phyloP scores from a whole-genome alignment of 495 filamentous ascomycete genomes.

The Penicillium cosmopolitanum region DNA sequence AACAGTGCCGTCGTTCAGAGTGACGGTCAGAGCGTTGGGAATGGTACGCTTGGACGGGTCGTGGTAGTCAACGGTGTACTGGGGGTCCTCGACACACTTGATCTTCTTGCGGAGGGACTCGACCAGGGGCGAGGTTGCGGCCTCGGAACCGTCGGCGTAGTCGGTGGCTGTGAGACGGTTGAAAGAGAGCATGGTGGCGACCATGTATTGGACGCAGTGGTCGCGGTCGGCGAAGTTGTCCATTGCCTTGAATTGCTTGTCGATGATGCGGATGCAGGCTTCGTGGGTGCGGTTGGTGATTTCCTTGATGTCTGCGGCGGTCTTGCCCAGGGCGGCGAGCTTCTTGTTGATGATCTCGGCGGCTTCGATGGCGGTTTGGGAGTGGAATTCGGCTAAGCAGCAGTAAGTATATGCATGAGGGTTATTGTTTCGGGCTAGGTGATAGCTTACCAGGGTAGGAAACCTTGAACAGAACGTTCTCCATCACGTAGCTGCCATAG shows the following conservation, averaged over 20 bases:
- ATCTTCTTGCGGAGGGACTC: slow-evolving; percentile 91
- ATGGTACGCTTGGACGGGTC: slow-evolving; percentile 90
- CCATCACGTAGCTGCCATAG: slow-evolving; percentile 99
- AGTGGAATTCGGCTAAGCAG: slow-evolving; percentile 89
- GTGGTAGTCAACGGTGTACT: slow-evolving; percentile 95
- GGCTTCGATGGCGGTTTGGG: slow-evolving; percentile 95
- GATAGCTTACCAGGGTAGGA: slow-evolving; percentile 80
- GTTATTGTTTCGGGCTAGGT: no score
- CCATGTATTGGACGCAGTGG: slow-evolving; percentile 99
- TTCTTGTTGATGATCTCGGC: slow-evolving; percentile 83
- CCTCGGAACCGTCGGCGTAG: slow-evolving; percentile 89
- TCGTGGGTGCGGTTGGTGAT: slow-evolving; percentile 96
- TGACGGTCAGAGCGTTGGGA: slow-evolving; percentile 92
- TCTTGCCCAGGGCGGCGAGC: slow-evolving; percentile 84
- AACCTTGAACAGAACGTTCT: slow-evolving; percentile 99
- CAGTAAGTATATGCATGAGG: no score
- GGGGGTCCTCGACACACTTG: slow-evolving; percentile 90
- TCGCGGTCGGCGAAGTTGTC: slow-evolving; percentile 99
- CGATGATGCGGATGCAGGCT: slow-evolving; percentile 97
- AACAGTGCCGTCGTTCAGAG: slow-evolving; percentile 91
- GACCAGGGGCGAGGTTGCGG: slow-evolving; percentile 85
- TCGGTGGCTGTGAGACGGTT: slow-evolving; percentile 89
- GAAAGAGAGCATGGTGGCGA: slow-evolving; percentile 90
- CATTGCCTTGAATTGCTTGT: slow-evolving; percentile 99
- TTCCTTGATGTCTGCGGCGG: slow-evolving; percentile 89